These are phyloP conservation scores for Rhynchosporium agropyri DNA, from an alignment of 2,329 filamentous ascomycete species.

Conservation along the genomic window DNA sequence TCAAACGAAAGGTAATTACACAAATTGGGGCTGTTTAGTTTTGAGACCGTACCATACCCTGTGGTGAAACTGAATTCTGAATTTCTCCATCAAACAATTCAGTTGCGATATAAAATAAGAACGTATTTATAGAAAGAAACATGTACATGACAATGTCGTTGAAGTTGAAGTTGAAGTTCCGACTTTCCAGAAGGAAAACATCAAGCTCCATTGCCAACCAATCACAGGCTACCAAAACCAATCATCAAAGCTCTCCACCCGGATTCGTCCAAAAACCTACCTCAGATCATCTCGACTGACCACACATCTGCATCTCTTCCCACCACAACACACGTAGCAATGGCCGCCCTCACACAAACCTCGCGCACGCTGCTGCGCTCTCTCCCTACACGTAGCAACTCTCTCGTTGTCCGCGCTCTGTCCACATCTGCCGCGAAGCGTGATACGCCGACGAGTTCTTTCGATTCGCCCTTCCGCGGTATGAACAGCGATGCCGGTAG, in stretches of 20 bases:
- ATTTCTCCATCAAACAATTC: too few relatives aligned
- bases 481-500: conserved; percentile 51
- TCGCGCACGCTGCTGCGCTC: conserved; percentile 70
- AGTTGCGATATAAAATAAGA: not conserved
- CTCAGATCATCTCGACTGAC: conserved; percentile 9
- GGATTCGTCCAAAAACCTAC: conserved; percentile 17
- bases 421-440: conserved; percentile 48
- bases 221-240: conserved; percentile 10
- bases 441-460: conserved; percentile 46
- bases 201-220: conserved; percentile 12
- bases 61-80: too few relatives aligned
- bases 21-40: too few relatives aligned
- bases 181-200: conserved; percentile 13
- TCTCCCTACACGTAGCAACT: conserved; percentile 45
- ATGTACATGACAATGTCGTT: not conserved
- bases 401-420: conserved; percentile 55
- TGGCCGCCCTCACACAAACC: conserved; percentile 70
- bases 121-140: not conserved
- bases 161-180: not conserved
- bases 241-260: conserved; percentile 18
- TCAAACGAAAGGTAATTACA: too few relatives aligned
- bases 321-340: conserved; percentile 45
- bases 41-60: too few relatives aligned
- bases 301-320: conserved; percentile 9
- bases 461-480: conserved; percentile 67